Conservation (phyloP, 257 asterid genomes). For the Forsythia viridissima region DNA sequence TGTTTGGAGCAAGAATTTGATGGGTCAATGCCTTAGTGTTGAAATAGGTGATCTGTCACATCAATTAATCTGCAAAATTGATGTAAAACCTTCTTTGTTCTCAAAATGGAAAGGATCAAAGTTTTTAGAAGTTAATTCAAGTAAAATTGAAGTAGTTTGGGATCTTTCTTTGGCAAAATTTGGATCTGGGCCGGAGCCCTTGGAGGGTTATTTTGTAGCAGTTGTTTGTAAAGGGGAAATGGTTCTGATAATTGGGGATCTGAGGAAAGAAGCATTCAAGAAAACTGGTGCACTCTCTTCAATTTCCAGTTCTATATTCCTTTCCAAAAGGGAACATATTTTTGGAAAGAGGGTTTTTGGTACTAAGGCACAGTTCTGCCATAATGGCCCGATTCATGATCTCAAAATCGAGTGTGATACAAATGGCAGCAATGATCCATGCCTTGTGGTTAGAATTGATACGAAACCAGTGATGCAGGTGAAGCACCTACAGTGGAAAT, state of each 20-base stretch:
- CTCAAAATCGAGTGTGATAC: slow-evolving; percentile 50
- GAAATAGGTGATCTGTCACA: slow-evolving; percentile 42
- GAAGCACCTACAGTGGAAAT: slow-evolving; percentile 48
- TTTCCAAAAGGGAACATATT: slow-evolving; percentile 43
- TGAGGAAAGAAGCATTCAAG: slow-evolving; percentile 46
- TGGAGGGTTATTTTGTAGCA: slow-evolving; percentile 43
- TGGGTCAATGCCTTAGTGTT: slow-evolving; percentile 52
- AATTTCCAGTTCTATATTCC: slow-evolving; percentile 34
- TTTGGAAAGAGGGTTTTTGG: slow-evolving; percentile 45
- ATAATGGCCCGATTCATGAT: slow-evolving; percentile 40
- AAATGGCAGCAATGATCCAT: slow-evolving; percentile 31
- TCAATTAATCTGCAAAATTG: slow-evolving; percentile 48
- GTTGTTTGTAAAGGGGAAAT: slow-evolving; percentile 43
- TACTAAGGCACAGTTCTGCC: slow-evolving; percentile 38
- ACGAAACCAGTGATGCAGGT: slow-evolving; percentile 46
- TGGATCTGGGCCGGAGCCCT: slow-evolving; percentile 53
- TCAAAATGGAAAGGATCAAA: slow-evolving; percentile 54
- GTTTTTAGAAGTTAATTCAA: slow-evolving; percentile 40
- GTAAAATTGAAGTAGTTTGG: slow-evolving; percentile 47
- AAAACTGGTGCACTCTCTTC: slow-evolving; percentile 37
- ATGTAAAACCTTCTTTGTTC: slow-evolving; percentile 54
- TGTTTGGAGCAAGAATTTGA: slow-evolving; percentile 52
- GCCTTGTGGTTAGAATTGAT: slow-evolving; percentile 44
- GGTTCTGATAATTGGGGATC: slow-evolving; percentile 45
- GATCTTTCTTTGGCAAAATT: slow-evolving; percentile 47